phyloP scores from a whole-genome alignment of 208 protist species.

The Trypanosoma mega region DNA sequence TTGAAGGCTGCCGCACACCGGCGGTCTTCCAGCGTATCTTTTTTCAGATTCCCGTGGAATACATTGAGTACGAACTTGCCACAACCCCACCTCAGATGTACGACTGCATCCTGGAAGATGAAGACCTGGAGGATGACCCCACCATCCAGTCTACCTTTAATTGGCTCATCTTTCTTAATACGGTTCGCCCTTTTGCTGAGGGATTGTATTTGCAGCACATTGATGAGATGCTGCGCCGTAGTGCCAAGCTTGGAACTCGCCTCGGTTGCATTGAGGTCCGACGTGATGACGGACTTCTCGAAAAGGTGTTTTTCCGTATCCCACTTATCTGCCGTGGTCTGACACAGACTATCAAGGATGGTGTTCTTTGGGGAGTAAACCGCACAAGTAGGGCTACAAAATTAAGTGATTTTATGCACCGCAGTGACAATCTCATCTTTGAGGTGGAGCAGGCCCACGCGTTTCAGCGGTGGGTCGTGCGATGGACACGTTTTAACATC shows the following conservation, averaged over 20 bases:
- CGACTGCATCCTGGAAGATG: slow-evolving; percentile 33
- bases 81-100: slow-evolving; percentile 28
- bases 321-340: slow-evolving; percentile 64
- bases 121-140: slow-evolving; percentile 48
- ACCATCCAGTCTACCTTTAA: slow-evolving; percentile 65
- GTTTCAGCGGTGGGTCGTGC: slow-evolving; percentile 38
- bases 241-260: slow-evolving; percentile 32
- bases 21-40: slow-evolving; percentile 50
- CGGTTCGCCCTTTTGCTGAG: slow-evolving; percentile 41
- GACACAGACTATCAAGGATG: slow-evolving; percentile 60
- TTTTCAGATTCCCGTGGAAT: slow-evolving; percentile 51
- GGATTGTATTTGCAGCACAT: slow-evolving; percentile 41
- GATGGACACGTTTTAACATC: slow-evolving; percentile 49
- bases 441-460: slow-evolving; percentile 64
- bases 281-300: slow-evolving; percentile 57
- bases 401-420: slow-evolving; percentile 81
- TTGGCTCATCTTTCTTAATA: slow-evolving; percentile 73
- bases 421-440: slow-evolving; percentile 80
- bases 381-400: slow-evolving; percentile 72
- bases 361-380: slow-evolving; percentile 74
- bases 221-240: slow-evolving; percentile 42
- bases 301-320: slow-evolving; percentile 85
- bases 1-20: slow-evolving; percentile 65
- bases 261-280: slow-evolving; percentile 77
- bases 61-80: slow-evolving; percentile 49